Conservation (phyloP, 768 basidiomycete genomes). For the Myochromella boudieri region DNA sequence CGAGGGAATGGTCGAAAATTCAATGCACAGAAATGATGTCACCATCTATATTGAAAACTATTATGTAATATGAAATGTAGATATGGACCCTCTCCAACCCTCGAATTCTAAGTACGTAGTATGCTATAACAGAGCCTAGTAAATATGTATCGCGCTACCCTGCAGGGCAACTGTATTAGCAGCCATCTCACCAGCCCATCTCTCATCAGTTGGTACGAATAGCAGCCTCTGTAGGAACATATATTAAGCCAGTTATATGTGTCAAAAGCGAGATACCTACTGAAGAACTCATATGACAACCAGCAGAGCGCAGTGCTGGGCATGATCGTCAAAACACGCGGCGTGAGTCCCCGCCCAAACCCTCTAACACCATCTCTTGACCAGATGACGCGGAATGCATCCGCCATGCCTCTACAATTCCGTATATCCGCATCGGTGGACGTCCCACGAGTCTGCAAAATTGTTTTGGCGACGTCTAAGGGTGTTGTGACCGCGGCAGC, state of each 20-base stretch:
- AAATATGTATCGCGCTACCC: slow-evolving; percentile 13
- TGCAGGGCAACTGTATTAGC: slow-evolving; percentile 7
- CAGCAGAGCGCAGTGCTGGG: slow-evolving; percentile 97
- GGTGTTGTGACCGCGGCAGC: slow-evolving; percentile 97
- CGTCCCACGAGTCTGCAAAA: slow-evolving; percentile 93
- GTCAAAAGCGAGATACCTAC: slow-evolving; percentile 49
- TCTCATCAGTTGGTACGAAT: slow-evolving; percentile 49
- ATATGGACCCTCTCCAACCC: slow-evolving; percentile 8
- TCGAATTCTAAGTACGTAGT: slow-evolving; percentile 4
- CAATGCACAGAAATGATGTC: slow-evolving; percentile 14
- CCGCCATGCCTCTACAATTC: slow-evolving; percentile 77
- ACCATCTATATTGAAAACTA: slow-evolving; percentile 5
- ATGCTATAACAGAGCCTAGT: slow-evolving; percentile 12
- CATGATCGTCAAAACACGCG: slow-evolving; percentile 92
- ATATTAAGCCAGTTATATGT: slow-evolving; percentile 10
- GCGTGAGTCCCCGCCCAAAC: slow-evolving; percentile 84
- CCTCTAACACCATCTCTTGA: slow-evolving; percentile 81
- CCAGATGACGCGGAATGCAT: slow-evolving; percentile 90
- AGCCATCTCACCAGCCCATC: slow-evolving; percentile 3
- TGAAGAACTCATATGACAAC: slow-evolving; percentile 98
- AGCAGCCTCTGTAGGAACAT: slow-evolving; percentile 50
- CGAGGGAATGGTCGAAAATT: neutral
- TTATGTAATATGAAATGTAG: slow-evolving; percentile 16
- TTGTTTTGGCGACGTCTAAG: slow-evolving; percentile 95
- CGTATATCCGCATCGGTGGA: slow-evolving; percentile 85